Conservation (phyloP, 108 stramenopile species). For the Parietichytrium sp. region DNA sequence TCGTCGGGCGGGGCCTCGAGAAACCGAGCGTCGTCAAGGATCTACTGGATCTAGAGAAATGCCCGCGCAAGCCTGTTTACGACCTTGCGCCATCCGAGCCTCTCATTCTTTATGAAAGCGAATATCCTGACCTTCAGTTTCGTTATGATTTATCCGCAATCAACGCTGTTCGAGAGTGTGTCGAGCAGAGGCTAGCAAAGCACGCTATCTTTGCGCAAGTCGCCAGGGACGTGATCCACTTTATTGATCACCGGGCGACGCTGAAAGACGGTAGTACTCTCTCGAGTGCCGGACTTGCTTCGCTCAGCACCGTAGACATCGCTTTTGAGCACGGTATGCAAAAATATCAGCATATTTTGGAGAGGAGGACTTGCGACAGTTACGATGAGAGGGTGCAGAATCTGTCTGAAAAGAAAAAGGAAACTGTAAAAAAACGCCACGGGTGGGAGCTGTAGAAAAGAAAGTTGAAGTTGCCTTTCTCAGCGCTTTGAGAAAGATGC, state of each 20-base stretch:
- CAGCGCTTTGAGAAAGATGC: no score
- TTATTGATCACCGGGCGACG: not conserved
- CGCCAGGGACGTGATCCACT: not conserved
- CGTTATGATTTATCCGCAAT: constrained; percentile 45
- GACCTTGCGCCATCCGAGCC: constrained; percentile 80
- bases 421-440: constrained; percentile 18
- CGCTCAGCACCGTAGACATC: no score
- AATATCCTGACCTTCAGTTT: constrained; percentile 63
- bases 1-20: constrained; percentile 84
- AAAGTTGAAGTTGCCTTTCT: no score
- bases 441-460: constrained; percentile 30
- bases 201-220: not conserved
- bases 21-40: constrained; percentile 68
- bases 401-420: not conserved
- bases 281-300: not conserved
- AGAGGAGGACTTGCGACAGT: constrained; percentile 24
- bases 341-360: no score
- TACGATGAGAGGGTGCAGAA: constrained; percentile 33
- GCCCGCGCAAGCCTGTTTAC: constrained; percentile 90
- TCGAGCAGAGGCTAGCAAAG: constrained; percentile 10
- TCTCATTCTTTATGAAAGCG: constrained; percentile 85
- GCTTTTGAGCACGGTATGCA: no score
- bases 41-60: constrained; percentile 75
- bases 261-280: not conserved
- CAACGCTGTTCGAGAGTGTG: not conserved